A percentile compares a stretch with the other conserved stretches of the same genome.
These are phyloP conservation scores for Cytidiella melzeri DNA, from an alignment of 768 basidiomycete species.

Conservation along the genomic window DNA sequence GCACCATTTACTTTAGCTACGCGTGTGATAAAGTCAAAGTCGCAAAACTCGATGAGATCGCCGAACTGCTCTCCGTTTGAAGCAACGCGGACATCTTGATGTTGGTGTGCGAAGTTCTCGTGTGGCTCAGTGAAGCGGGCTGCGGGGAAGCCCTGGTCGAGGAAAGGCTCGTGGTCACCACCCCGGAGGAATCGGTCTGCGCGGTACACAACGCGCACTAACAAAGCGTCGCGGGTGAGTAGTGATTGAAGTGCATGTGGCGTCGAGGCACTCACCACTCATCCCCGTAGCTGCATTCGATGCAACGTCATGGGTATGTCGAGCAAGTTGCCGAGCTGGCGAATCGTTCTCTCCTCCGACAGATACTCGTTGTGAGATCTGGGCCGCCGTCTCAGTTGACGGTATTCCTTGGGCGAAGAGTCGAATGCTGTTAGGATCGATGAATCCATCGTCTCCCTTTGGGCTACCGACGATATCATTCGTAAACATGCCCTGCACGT, in stretches of 20 bases:
- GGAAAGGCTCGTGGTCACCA: constrained; percentile 50
- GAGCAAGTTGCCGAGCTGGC: constrained; percentile 43
- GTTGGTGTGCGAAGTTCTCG: constrained; percentile 53
- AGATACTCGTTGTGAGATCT: constrained; percentile 29
- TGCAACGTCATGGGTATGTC: constrained; percentile 46
- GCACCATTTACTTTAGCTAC: constrained; percentile 49
- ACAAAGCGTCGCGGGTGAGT: neutral
- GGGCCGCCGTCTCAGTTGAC: constrained; percentile 33
- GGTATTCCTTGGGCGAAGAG: constrained; percentile 50
- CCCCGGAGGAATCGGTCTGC: constrained; percentile 50
- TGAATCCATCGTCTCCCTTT: constrained; percentile 40
- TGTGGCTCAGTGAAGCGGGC: constrained; percentile 52
- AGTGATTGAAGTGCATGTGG: neutral
- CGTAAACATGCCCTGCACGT: constrained; percentile 53
- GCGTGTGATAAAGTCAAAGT: constrained; percentile 45
- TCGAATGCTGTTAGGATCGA: constrained; percentile 42
- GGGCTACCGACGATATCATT: constrained; percentile 54
- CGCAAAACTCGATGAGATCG: constrained; percentile 47
- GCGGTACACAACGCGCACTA: constrained; percentile 46
- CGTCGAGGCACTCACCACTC: constrained; percentile 33
- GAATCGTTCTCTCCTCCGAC: constrained; percentile 53
- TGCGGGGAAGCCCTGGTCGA: constrained; percentile 43
- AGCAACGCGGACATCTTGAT: constrained; percentile 46
- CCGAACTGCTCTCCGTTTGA: constrained; percentile 47
- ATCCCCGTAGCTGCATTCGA: constrained; percentile 43